Percentiles rank a stretch among this genome's conserved stretches.
These are phyloP conservation scores for Sphaerobolus stellatus DNA, from an alignment of 1,284 basidiomycete genomes.

Conservation along the genomic window DNA sequence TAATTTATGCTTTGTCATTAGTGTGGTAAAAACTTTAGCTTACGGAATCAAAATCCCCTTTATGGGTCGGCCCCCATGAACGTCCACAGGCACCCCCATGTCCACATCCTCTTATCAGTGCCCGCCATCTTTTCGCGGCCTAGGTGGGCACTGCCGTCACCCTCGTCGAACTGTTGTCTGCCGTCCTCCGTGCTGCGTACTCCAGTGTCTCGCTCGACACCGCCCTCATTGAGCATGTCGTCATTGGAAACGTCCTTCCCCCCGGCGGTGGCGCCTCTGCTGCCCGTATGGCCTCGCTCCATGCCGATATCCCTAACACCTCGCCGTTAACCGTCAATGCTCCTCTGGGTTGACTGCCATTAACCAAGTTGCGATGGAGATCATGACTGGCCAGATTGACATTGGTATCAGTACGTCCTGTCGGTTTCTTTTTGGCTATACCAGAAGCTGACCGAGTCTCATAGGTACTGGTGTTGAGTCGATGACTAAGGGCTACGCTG, in stretches of 20 bases:
- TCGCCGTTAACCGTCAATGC: conserved; percentile 93
- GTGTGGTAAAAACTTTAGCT: too few species aligned
- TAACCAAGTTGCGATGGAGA: conserved; percentile 89
- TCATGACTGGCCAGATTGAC: conserved; percentile 81
- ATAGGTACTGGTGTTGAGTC: conserved; percentile 93
- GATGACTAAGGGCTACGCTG: conserved; percentile 87
- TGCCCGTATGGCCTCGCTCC: conserved; percentile 93
- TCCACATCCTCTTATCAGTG: too few species aligned
- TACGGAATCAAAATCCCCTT: too few species aligned
- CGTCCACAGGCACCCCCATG: too few species aligned
- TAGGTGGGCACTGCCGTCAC: too few species aligned
- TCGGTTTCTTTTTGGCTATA: background rate
- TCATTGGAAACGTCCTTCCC: conserved; percentile 93
- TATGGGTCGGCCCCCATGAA: too few species aligned
- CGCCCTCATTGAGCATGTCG: conserved; percentile 82
- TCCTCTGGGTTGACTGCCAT: conserved; percentile 89
- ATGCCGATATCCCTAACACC: conserved; percentile 87
- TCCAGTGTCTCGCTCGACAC: conserved; percentile 71
- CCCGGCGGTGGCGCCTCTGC: conserved; percentile 46
- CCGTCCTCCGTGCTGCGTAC: conserved; percentile 75
- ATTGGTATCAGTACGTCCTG: conserved; percentile 86
- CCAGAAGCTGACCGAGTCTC: conserved; percentile 12
- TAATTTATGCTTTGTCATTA: too few species aligned
- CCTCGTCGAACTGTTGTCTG: conserved; percentile 86
- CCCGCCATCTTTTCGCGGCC: too few species aligned